These are phyloP conservation scores for Alternaria infectoria DNA, from an alignment of 2,329 filamentous ascomycete genomes.

Conservation along the genomic window DNA sequence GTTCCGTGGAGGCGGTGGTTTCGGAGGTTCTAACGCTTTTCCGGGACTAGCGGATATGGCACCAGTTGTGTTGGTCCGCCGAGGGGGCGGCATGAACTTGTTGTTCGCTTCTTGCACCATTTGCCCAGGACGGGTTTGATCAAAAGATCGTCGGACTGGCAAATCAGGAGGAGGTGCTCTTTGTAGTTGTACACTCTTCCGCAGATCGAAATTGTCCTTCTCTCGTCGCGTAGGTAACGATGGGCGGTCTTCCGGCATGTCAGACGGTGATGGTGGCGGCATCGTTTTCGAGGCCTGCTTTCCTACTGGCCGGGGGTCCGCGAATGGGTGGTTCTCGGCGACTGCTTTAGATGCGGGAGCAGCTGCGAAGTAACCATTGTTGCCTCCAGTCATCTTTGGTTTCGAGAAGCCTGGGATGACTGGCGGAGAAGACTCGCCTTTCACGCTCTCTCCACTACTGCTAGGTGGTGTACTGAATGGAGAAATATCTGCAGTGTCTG, in stretches of 20 bases:
- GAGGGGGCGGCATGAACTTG: conserved; percentile 43
- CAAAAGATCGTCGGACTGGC: conserved; percentile 46
- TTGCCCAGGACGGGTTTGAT: conserved; percentile 36
- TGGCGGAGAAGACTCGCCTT: conserved; percentile 33
- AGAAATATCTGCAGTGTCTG: conserved; percentile 63
- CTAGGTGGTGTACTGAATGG: conserved; percentile 88
- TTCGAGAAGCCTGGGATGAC: conserved; percentile 32
- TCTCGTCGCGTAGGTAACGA: conserved; percentile 55
- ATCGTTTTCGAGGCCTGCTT: conserved; percentile 23
- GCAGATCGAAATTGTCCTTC: conserved; percentile 41
- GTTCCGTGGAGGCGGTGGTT: conserved; percentile 43
- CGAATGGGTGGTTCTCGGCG: conserved; percentile 30
- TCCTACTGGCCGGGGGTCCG: conserved; percentile 27
- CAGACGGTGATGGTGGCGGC: conserved; percentile 24
- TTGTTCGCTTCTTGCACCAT: conserved; percentile 33
- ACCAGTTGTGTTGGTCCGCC: conserved; percentile 40
- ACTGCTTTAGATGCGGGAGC: conserved; percentile 39
- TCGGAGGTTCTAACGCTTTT: conserved; percentile 40
- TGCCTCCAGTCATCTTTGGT: conserved; percentile 25
- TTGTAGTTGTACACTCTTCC: conserved; percentile 43
- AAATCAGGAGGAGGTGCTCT: conserved; percentile 39
- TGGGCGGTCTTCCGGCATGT: conserved; percentile 55
- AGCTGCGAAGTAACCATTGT: conserved; percentile 43
- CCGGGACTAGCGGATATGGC: conserved; percentile 6
- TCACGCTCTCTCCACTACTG: conserved; percentile 69